These are phyloP conservation scores for Capillidium heterosporum DNA, from an alignment of 371 early-diverging fungal genomes.

Conservation along the genomic window DNA sequence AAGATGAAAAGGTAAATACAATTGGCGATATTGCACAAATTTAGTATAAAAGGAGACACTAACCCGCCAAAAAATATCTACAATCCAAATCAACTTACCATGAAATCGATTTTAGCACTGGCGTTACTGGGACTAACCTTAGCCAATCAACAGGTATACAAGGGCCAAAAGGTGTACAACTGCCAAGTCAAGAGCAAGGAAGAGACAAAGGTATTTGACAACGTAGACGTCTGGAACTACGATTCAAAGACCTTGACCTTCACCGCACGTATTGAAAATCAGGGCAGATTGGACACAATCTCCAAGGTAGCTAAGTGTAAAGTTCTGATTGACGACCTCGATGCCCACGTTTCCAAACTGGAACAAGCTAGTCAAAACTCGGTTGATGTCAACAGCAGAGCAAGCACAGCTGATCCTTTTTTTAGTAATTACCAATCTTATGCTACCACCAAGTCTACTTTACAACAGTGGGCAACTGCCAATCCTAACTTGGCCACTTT, in stretches of 20 bases:
- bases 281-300: not conserved
- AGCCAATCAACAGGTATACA: too few relatives aligned
- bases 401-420: not conserved
- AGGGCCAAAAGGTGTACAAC: too few relatives aligned
- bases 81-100: too few relatives aligned
- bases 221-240: not conserved
- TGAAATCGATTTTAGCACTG: too few relatives aligned
- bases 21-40: too few relatives aligned
- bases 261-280: not conserved
- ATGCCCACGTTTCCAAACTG: not conserved
- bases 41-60: too few relatives aligned
- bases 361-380: not conserved
- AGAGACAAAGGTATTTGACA: not conserved
- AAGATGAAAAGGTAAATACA: too few relatives aligned
- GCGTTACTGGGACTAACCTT: too few relatives aligned
- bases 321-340: not conserved
- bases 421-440: not conserved
- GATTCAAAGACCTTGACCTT: not conserved
- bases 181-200: too few relatives aligned
- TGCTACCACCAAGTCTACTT: not conserved
- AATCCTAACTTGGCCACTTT: not conserved
- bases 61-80: too few relatives aligned
- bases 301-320: not conserved
- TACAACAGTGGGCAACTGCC: not conserved
- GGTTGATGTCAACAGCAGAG: not conserved